Evolutionary conservation across 164 flowering plant species (phyloP), one percentile per base, ranked within the genome.

Genomic region (Euptelea pleiosperma): DNA sequence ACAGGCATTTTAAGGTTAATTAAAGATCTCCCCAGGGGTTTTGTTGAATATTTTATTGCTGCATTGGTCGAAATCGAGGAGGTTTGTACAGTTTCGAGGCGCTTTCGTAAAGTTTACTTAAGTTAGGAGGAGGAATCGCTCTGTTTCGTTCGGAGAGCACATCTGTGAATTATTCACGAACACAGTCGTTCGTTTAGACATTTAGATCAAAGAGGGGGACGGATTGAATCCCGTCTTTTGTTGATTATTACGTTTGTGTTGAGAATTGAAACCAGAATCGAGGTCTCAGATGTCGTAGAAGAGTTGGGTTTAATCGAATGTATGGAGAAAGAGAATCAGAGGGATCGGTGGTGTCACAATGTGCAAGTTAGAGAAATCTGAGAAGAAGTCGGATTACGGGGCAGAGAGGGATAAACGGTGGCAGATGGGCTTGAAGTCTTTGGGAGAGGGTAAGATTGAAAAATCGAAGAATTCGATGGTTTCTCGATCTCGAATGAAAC

Each of bases 401-500:
- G 62, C 9, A 26, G 65, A 48, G 57, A 57, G 52, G 53, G 67
- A 64, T 66, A 57, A 67, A 44, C 16, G 51, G 59, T 64, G 70
- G 68, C 58, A n/a, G 54, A 72, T 75, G 73, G 75, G 74, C 3
- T 21, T 70, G 34, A 72, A 69, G 62, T 62, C 58, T 19, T 46
- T 45, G 45, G 75, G 71, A n/a, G 74, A 63, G 12, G 31, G 75
- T 58, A 67, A 61, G 53, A 44, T 51, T n/a, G 90, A 80, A 60
- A 85, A 80, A 73, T 35, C 70, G 42, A 83, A 72, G 69, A 64
- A 61, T 48, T 55, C 75, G 8, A 31, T 65, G 67, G 44, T 51
- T 21, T 29, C 78, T 25, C 65, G 79, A 22, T 56, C 78, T 10
- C 49, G 70, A 43, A 77, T 75, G 85, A 87, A 87, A 77, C 52